Evolutionary conservation across 768 basidiomycete genomes (phyloP).

Genomic region (Lentinula lateritia): DNA sequence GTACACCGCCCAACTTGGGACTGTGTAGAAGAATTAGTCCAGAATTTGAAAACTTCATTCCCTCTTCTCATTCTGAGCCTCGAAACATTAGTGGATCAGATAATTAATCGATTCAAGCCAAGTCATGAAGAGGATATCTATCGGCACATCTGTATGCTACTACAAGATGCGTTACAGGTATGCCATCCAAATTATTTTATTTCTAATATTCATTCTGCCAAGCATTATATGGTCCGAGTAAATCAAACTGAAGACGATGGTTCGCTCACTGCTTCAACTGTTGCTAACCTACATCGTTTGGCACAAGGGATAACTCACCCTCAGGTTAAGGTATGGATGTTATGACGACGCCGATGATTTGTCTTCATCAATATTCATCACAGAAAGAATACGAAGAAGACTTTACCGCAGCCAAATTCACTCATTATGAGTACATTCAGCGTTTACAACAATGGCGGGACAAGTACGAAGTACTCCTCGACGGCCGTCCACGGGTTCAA

Average conservation of each 20-base stretch:
- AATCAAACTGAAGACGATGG: constrained; percentile 66
- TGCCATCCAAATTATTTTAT: constrained; percentile 10
- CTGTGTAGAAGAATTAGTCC: constrained; percentile 87
- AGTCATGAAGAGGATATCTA: constrained; percentile 92
- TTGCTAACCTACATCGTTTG: constrained; percentile 55
- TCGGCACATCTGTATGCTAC: constrained; percentile 79
- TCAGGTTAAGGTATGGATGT: constrained; percentile 46
- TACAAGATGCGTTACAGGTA: constrained; percentile 85
- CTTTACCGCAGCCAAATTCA: constrained; percentile 75
- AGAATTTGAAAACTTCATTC: constrained; percentile 92
- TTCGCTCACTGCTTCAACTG: constrained; percentile 47
- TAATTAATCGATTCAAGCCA: constrained; percentile 83
- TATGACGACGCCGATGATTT: neutral
- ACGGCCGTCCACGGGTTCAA: constrained; percentile 77
- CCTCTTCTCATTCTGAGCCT: constrained; percentile 91
- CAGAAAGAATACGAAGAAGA: constrained; percentile 91
- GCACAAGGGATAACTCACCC: constrained; percentile 47
- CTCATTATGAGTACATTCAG: constrained; percentile 81
- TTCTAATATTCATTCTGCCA: neutral
- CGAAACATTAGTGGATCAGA: constrained; percentile 97
- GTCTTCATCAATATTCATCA: constrained; percentile 5
- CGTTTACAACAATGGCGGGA: constrained; percentile 92
- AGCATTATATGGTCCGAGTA: constrained; percentile 72
- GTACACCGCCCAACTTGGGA: constrained; percentile 74
- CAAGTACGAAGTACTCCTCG: constrained; percentile 79